Percentiles rank a stretch among this genome's conserved stretches.
Conservation (phyloP, 768 basidiomycete species). For the Lentinula edodes region DNA sequence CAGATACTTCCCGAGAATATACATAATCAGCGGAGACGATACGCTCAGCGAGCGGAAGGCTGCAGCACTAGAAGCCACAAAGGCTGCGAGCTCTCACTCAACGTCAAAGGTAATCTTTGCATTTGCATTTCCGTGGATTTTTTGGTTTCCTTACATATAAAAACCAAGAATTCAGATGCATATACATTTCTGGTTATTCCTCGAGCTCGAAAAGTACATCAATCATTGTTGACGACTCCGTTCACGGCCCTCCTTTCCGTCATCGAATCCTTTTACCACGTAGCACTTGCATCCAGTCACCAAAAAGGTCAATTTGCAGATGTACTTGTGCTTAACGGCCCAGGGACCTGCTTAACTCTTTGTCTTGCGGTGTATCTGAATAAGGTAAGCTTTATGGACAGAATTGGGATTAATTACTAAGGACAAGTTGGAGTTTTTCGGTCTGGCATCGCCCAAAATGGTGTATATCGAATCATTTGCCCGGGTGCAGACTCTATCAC, state of each 20-base stretch:
- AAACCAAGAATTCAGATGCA: neutral
- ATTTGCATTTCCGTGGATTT: neutral
- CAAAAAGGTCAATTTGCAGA: constrained; percentile 46
- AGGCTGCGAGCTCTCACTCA: constrained; percentile 14
- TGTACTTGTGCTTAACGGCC: constrained; percentile 85
- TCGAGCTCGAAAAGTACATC: constrained; percentile 84
- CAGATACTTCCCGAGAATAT: constrained; percentile 73
- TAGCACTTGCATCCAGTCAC: constrained; percentile 34
- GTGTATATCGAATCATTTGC: constrained; percentile 96
- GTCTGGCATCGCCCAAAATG: constrained; percentile 60
- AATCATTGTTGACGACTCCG: constrained; percentile 65
- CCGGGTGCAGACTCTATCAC: constrained; percentile 71
- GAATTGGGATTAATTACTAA: neutral
- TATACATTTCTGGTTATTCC: constrained; percentile 68
- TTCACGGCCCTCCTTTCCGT: constrained; percentile 62
- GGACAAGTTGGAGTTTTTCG: constrained; percentile 55
- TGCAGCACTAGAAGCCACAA: constrained; percentile 48
- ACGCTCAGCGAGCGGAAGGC: constrained; percentile 71
- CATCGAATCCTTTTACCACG: constrained; percentile 49
- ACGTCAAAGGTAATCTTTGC: neutral
- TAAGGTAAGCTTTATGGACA: constrained; percentile 43
- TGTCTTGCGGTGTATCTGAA: constrained; percentile 67
- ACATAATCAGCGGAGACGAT: constrained; percentile 82
- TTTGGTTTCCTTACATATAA: neutral
- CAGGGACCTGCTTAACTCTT: constrained; percentile 86